Conservation (phyloP, 352 stramenopile genomes). For the Blastocystis sp. region DNA sequence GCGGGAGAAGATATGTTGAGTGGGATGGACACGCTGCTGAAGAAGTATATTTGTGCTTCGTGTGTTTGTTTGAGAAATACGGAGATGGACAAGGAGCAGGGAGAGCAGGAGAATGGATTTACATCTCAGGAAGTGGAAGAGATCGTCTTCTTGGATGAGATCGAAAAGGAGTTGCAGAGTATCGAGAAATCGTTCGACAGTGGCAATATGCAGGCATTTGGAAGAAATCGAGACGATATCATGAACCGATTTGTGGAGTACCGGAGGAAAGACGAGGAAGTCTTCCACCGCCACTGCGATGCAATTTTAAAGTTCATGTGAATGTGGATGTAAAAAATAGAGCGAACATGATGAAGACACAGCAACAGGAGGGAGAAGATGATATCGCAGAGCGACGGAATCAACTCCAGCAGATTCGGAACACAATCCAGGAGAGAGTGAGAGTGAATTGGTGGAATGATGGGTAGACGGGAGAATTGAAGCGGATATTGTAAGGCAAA, state of each 20-base stretch:
- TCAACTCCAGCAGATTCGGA: background rate
- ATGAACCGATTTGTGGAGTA: slow-evolving; percentile 41
- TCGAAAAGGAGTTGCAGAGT: slow-evolving; percentile 44
- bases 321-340: background rate
- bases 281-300: slow-evolving; percentile 38
- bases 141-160: slow-evolving; percentile 26
- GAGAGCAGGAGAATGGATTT: background rate
- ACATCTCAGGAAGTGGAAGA: slow-evolving; percentile 42
- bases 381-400: background rate
- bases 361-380: slow-evolving; percentile 16
- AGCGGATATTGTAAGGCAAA: background rate
- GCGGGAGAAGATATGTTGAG: slow-evolving; percentile 6
- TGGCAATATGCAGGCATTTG: slow-evolving; percentile 38
- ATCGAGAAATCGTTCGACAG: slow-evolving; percentile 25
- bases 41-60: slow-evolving; percentile 37
- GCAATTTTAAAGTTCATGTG: background rate
- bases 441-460: background rate
- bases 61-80: background rate
- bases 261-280: slow-evolving; percentile 19
- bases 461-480: slow-evolving; percentile 13
- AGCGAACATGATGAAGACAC: background rate
- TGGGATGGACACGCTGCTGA: slow-evolving; percentile 24
- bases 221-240: slow-evolving; percentile 26
- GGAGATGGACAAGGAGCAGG: background rate
- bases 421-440: slow-evolving; percentile 11